phyloP scores from a whole-genome alignment of 768 basidiomycete genomes.

The Pleurotus giganteus region DNA sequence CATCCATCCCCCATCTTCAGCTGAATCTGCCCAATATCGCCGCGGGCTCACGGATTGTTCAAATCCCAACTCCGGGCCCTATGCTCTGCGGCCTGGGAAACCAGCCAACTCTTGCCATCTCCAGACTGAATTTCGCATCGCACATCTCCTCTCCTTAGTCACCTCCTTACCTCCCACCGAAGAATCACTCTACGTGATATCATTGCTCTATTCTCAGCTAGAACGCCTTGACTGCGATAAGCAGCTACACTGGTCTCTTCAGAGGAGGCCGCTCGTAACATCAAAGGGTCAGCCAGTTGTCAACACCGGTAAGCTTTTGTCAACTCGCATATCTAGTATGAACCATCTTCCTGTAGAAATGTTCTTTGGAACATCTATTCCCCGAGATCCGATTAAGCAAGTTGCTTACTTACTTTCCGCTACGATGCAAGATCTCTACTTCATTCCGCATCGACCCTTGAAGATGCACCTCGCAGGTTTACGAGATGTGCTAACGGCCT shows the following conservation, averaged over 20 bases:
- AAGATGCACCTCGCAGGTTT: constrained; percentile 18
- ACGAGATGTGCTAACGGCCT: constrained; percentile 13
- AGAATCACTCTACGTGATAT: too few species aligned
- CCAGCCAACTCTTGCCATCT: too few species aligned
- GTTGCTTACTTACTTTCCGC: constrained; percentile 11
- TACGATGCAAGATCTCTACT: constrained; percentile 19
- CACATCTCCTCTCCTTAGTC: too few species aligned
- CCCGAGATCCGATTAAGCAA: constrained; percentile 1
- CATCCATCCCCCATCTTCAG: constrained; percentile 11
- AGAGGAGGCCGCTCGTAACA: too few species aligned
- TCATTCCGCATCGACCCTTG: constrained; percentile 18
- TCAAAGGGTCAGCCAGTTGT: too few species aligned
- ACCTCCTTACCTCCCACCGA: too few species aligned
- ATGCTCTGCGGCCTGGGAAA: constrained; percentile 6
- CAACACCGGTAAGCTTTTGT: neutral
- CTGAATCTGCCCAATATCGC: constrained; percentile 11
- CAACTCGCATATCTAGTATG: neutral
- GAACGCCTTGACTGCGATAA: too few species aligned
- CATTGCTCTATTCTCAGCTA: too few species aligned
- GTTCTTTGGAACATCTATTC: neutral
- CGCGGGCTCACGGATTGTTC: neutral
- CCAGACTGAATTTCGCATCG: too few species aligned
- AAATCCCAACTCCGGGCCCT: constrained; percentile 9
- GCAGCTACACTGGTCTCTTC: too few species aligned
- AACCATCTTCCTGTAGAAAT: too few species aligned